Evolutionary conservation across 2,329 filamentous ascomycete species (phyloP), one percentile per base, ranked within the genome.

Genomic region (Lasiodiplodia hormozganensis): DNA sequence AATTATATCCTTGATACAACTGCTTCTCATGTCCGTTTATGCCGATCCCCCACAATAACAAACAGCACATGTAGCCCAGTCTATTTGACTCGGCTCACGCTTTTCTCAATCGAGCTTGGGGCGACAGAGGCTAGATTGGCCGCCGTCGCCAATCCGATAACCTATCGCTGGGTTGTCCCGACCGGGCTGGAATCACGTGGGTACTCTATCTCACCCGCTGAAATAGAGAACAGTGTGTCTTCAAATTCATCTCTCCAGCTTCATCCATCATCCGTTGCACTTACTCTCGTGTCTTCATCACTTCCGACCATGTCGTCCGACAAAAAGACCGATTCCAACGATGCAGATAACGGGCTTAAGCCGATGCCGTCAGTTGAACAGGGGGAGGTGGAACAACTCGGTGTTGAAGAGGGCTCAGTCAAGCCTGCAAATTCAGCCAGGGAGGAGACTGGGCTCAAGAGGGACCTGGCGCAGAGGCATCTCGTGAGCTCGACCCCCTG

Each of bases 41-140:
- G 31, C 8, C 8, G 31, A 34, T 34, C 31, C 31, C 8, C 31
- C 31, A 2, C 31, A 34, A 8, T 34, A 34, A 34, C 31, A 34
- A 34, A 7, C 31, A 34, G 31, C 31, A 34, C 31, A 34, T 34
- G 31, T 34, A 34, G 31, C 8, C 31, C 2, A 34, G 31, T 34
- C 16, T 54, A 54, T 54, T 28, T 54, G 16, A 54, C 52, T 54
- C 52, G 52, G 25, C 28, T 54, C 25, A n/a, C 14, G 52, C 25
- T n/a, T 54, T 54, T 7, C 52, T 31, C 4, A 8, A 54, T 54
- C 6, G 14, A 8, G 25, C 11, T 16, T 54, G 31, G 52, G 31
- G 52, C 28, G 11, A n/a, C 5, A 54, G 18, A 12, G 25, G 12
- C 16, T 14, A 2, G n/a, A 51, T 23, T 2, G 31, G 31, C 31